A percentile compares a stretch with the other conserved stretches of the same genome.
phyloP scores from a whole-genome alignment of 345 rosid genomes.

The Populus deltoides region DNA sequence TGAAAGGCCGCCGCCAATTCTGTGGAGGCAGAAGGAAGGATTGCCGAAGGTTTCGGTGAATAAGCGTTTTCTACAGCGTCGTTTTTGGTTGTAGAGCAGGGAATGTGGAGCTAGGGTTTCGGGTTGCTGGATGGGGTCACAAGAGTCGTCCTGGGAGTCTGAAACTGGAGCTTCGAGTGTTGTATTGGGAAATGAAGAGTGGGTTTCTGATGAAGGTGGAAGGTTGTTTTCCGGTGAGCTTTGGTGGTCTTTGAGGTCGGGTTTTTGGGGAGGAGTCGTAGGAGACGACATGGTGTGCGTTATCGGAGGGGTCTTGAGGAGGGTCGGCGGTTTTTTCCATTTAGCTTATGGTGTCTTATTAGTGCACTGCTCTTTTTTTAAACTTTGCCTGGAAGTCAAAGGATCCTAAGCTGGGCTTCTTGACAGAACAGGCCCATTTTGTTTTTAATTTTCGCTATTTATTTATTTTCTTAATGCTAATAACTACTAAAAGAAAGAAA shows the following conservation, averaged over 20 bases:
- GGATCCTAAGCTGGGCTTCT: not conserved
- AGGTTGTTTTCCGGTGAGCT: conserved; percentile 41
- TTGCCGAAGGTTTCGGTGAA: conserved; percentile 80
- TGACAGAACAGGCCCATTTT: not conserved
- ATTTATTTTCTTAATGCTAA: no score
- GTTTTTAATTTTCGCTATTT: not conserved
- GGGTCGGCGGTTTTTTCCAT: conserved; percentile 13
- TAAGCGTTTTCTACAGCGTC: conserved; percentile 82
- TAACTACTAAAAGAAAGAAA: no score
- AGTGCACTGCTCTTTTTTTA: not conserved
- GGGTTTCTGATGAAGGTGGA: conserved; percentile 37
- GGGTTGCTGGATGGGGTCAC: conserved; percentile 47
- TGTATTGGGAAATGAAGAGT: conserved; percentile 32
- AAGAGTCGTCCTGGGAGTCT: conserved; percentile 71
- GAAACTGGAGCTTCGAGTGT: conserved; percentile 47
- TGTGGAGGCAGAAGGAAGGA: conserved; percentile 63
- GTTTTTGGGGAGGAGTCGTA: conserved; percentile 57
- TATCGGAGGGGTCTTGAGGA: conserved; percentile 29
- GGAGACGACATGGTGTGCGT: conserved; percentile 38
- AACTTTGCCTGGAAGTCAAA: not conserved
- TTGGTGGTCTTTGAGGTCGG: conserved; percentile 40
- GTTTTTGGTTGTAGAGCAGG: conserved; percentile 50
- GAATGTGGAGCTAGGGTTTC: conserved; percentile 43
- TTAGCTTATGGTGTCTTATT: not conserved
- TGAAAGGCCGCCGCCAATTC: conserved; percentile 41